Base-by-base conservation (phyloP, 106 monocot genomes). In the Phalaenopsis equestris region DNA sequence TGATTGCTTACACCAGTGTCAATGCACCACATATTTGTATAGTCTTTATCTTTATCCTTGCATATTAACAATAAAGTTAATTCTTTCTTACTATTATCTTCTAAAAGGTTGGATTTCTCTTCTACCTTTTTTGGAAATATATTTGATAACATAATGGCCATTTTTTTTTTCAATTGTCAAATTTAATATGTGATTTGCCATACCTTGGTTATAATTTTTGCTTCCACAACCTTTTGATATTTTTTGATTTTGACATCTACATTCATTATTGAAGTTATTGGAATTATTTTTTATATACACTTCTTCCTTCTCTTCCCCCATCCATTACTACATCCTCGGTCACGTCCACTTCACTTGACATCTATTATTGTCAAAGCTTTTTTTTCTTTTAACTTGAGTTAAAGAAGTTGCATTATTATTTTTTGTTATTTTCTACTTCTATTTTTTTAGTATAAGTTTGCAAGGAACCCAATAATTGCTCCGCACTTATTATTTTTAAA, bases 111-210 rank as follows among this genome's bases (percentile, higher is more conserved):
- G 8, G 45, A 46, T 17, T 23, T 30, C 72, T 55, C 45, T 3
- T 83, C 41, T 30, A 2, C 42, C 0, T 41, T 42, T 16, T 52
- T 39, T 39, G 41, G 68, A 7, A 17, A n/a, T 41, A 21, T 78
- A 78, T 67, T 36, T 8, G 41, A 55, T 55, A n/a, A 55, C 81
- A 81, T 47, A 55, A 37, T 81, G 72, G 2, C 55, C 1, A 57
- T 19, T 19, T 5, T n/a, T 57, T 18, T 57, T 4, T 8, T n/a
- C 81, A 81, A 74, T 73, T 14, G 56, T 81, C 39, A 17, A 73
- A 81, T 74, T 81, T 72, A 5, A 74, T 41, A 17, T 74, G 21
- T 11, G 81, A 81, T 6, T 2, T 18, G n/a, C 19, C 57, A 18
- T 57, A 57, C 5, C 57, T 57, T 18, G 57, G 5, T 19, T 19